Evolutionary conservation across 2,329 filamentous ascomycete genomes (phyloP), one percentile per base, ranked within the genome.

Genomic region (Cordyceps javanica): DNA sequence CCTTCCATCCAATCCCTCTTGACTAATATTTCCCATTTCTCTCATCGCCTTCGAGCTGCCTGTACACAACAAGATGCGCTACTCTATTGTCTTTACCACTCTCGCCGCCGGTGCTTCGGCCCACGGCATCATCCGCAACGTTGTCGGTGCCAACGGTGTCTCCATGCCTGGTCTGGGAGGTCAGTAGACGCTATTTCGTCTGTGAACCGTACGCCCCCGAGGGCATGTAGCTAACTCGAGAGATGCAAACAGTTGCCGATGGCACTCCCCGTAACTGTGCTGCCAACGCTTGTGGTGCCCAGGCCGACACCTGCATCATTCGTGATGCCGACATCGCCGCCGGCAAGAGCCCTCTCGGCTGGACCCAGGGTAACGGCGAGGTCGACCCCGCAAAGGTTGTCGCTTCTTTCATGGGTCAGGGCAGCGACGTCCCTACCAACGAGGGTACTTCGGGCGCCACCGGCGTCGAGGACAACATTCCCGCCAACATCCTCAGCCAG

Each of bases 281-380:
- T 53, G 72, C 72, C 61, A 80, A 81, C 60, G 63, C 65, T 30
- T 86, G 82, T 66, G 83, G 83, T 58, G 75, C 82, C 28, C 78
- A 86, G 68, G 80, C 76, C 61, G 83, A 86, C 67, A 86, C 83
- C 32, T 76, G 82, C 67, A 84, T 86, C 73, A 84, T 86, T 69
- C 80, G 82, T 44, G 68, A 77, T 59, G 68, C 70, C 14, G 82
- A 86, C 71, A 73, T 85, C 59, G 74, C 74, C 41, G 77, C 72
- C 48, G 73, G 71, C 64, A 76, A 77, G 65, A 81, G 79, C 41
- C 76, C 83, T 58, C 76, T 87, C 25, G 83, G 83, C 63, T 80
- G 82, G 60, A 86, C 82, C 46, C 67, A 78, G 62, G 77, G 73
- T 60, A 76, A 75, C 60, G 81, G 82, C 30, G 75, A 79, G 55